phyloP scores from a whole-genome alignment of 352 stramenopile genomes.

The Phytophthora multivora region DNA sequence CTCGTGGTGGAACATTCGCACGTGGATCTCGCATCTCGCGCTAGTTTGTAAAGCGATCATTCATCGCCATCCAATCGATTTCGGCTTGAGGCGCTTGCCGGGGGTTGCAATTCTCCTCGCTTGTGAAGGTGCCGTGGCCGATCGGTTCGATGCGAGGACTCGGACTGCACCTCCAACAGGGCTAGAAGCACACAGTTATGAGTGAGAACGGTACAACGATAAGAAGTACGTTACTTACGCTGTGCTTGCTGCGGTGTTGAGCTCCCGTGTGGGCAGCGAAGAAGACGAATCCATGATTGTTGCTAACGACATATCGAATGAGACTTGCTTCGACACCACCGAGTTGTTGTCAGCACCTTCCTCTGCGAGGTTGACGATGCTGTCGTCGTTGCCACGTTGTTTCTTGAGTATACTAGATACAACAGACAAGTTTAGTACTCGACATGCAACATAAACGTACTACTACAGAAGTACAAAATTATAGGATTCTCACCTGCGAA shows the following conservation, averaged over 20 bases:
- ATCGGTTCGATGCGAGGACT: slow-evolving; percentile 43
- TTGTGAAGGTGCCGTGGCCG: slow-evolving; percentile 23
- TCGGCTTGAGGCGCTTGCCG: slow-evolving; percentile 51
- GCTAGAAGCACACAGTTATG: slow-evolving; percentile 16
- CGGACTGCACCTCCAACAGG: slow-evolving; percentile 38
- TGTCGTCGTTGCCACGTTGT: slow-evolving; percentile 34
- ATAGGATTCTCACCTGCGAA: slow-evolving; percentile 45
- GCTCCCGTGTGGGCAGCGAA: slow-evolving; percentile 30
- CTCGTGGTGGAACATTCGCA: neutral
- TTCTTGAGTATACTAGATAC: slow-evolving; percentile 75
- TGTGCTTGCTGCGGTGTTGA: slow-evolving; percentile 26
- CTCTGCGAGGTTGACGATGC: neutral
- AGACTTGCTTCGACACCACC: slow-evolving; percentile 63
- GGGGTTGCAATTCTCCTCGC: slow-evolving; percentile 36
- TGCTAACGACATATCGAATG: slow-evolving; percentile 51
- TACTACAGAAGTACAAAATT: no score
- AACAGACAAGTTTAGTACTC: neutral
- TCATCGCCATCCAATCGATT: slow-evolving; percentile 74
- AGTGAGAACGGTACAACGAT: slow-evolving; percentile 9
- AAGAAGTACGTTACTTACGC: slow-evolving; percentile 34
- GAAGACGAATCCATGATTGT: slow-evolving; percentile 11
- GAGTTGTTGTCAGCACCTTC: slow-evolving; percentile 5
- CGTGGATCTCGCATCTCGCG: neutral
- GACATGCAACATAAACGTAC: neutral
- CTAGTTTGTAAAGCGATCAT: neutral